Evolutionary conservation across 2,329 filamentous ascomycete genomes (phyloP).

Genomic region (Akanthomyces lecanii): DNA sequence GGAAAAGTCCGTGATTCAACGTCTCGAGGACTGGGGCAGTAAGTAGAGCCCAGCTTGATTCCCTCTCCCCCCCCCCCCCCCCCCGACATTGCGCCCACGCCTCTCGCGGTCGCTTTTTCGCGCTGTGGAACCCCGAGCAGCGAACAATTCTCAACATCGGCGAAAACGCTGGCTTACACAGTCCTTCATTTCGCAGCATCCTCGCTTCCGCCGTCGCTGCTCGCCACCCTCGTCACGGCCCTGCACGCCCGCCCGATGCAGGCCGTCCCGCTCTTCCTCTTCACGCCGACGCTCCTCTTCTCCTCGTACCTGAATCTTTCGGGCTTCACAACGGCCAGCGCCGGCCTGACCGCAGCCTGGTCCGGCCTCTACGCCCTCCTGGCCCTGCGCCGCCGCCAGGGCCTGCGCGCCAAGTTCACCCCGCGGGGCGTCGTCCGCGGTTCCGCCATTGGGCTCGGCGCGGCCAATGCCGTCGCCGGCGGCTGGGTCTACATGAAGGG

Average conservation of each 20-base stretch:
- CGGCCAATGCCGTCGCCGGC: slow-evolving; percentile 45
- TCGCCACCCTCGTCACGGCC: slow-evolving; percentile 53
- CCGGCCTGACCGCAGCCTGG: slow-evolving; percentile 52
- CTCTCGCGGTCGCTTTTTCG: background rate
- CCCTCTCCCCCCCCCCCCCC: background rate
- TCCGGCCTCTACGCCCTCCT: slow-evolving; percentile 55
- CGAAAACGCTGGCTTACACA: background rate
- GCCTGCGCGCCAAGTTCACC: slow-evolving; percentile 39
- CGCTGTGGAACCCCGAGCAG: background rate
- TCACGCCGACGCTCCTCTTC: slow-evolving; percentile 51
- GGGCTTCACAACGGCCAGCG: slow-evolving; percentile 53
- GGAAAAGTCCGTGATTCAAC: slow-evolving; percentile 31
- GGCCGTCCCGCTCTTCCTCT: slow-evolving; percentile 47
- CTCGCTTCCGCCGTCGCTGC: slow-evolving; percentile 50
- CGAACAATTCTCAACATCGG: background rate
- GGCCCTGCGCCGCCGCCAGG: slow-evolving; percentile 45
- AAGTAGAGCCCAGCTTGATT: slow-evolving; percentile 27
- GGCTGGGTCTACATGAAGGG: slow-evolving; percentile 50
- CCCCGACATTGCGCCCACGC: background rate
- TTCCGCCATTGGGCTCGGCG: slow-evolving; percentile 46
- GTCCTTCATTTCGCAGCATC: slow-evolving; percentile 37
- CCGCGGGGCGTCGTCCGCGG: slow-evolving; percentile 48
- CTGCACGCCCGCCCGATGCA: slow-evolving; percentile 54
- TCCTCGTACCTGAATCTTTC: slow-evolving; percentile 56
- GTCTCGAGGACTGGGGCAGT: slow-evolving; percentile 47